phyloP scores from a whole-genome alignment of 2,329 filamentous ascomycete genomes.

The Septoria linicola region DNA sequence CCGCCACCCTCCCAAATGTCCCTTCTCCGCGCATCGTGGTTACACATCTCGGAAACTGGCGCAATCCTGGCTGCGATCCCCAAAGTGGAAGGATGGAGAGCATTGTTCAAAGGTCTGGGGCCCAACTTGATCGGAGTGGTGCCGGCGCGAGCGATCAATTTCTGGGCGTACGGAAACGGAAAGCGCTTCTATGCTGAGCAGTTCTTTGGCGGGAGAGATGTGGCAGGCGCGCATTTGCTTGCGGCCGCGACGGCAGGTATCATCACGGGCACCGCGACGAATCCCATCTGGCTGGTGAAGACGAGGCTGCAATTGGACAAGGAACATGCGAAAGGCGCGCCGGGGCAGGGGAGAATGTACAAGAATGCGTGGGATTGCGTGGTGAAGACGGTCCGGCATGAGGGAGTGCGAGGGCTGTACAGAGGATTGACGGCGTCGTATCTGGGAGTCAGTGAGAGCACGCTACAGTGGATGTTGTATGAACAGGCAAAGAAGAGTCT shows the following conservation, averaged over 20 bases:
- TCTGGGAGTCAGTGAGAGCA: constrained; percentile 84
- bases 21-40: constrained; percentile 62
- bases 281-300: constrained; percentile 96
- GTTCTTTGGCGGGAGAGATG: constrained; percentile 68
- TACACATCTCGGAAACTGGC: constrained; percentile 81
- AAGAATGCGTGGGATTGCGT: constrained; percentile 87
- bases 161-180: constrained; percentile 89
- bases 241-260: constrained; percentile 78
- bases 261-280: constrained; percentile 84
- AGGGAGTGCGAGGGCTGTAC: constrained; percentile 81
- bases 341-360: constrained; percentile 65
- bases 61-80: constrained; percentile 82
- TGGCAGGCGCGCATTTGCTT: constrained; percentile 72
- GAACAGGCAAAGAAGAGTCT: constrained; percentile 85
- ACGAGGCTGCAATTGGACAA: constrained; percentile 90
- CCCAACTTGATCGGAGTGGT: constrained; percentile 89
- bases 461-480: constrained; percentile 90
- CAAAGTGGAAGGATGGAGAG: constrained; percentile 76
- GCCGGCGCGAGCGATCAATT: constrained; percentile 87
- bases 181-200: constrained; percentile 77
- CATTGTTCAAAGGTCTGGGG: constrained; percentile 88
- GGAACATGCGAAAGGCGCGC: constrained; percentile 61
- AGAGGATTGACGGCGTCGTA: constrained; percentile 90
- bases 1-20: constrained; percentile 59
- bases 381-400: constrained; percentile 73